Evolutionary conservation across 352 stramenopile species (phyloP), one percentile per base, ranked within the genome.

Genomic region (Aphanomyces invadans): DNA sequence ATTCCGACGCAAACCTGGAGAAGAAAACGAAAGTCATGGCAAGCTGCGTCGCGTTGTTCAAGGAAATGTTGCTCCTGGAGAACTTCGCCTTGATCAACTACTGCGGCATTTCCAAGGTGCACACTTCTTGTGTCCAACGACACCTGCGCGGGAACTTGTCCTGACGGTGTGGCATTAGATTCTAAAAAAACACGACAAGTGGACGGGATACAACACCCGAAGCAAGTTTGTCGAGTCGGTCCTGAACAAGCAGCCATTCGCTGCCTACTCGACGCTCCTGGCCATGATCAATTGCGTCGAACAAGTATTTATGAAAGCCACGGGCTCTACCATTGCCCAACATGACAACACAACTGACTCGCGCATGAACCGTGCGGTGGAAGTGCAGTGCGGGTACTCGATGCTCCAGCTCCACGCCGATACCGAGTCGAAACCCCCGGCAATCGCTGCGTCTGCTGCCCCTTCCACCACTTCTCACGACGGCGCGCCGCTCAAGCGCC

Each of bases 81-180:
- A 95, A 95, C 69, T 95, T 91, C 70, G 84, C 84, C 2, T 83
- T 95, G 26, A 95, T 95, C 80, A 95, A 95, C 71, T 95, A 92
- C 55, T 95, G 83, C 45, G 86, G 83, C 61, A 91, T 93, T 74
- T 93, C 84, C 48, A 95, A 95, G 78, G 79, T 86, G 70, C 23
- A 45, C 45, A 45, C 44, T 28, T 15, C 51, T 17, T 64, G 7
- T 10, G 1, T 21, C 54, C 12, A 0, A 11, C 54, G 4, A 10
- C 7, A n/a, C n/a, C n/a, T n/a, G n/a, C n/a, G n/a, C n/a, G n/a
- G n/a, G n/a, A n/a, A n/a, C n/a, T n/a, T n/a, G 38, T 63, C 32
- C 23, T 28, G 38, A 25, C 44, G 31, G 44, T 59, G 51, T 70
- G 36, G 23, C 52, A 29, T 25, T 63, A 88, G 83, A 95, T 95